phyloP scores from a whole-genome alignment of 768 basidiomycete species.

The Crepidotus variabilis region DNA sequence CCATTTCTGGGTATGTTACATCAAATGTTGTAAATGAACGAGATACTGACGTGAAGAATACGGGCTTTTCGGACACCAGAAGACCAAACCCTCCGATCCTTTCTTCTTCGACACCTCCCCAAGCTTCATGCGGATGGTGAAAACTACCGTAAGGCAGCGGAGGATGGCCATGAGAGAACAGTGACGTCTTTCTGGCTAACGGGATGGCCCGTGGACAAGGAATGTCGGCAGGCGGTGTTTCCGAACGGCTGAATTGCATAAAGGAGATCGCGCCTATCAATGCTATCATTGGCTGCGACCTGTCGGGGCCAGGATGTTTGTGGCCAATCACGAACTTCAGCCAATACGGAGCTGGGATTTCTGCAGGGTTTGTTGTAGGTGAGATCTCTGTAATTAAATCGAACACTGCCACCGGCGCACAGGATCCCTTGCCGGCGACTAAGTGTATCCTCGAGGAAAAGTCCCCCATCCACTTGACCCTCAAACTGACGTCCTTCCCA shows the following conservation, averaged over 20 bases:
- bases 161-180: too few species aligned
- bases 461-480: conserved; percentile 6
- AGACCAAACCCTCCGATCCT: too few species aligned
- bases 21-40: background rate
- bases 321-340: conserved; percentile 12
- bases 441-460: conserved; percentile 32
- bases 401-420: conserved; percentile 25
- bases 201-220: conserved; percentile 13
- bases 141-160: background rate
- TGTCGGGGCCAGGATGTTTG: conserved; percentile 7
- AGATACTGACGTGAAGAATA: too few species aligned
- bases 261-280: background rate
- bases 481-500: conserved; percentile 13
- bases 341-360: conserved; percentile 14
- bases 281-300: conserved; percentile 10
- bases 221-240: background rate
- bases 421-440: conserved; percentile 34
- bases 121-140: background rate
- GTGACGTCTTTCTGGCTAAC: background rate
- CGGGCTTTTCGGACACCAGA: too few species aligned
- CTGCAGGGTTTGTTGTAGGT: conserved; percentile 19
- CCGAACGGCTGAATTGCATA: background rate
- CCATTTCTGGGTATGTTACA: background rate
- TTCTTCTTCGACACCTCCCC: too few species aligned
- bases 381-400: conserved; percentile 25